Evolutionary conservation across 352 stramenopile genomes (phyloP).

Genomic region (Globisporangium recalcitrans): DNA sequence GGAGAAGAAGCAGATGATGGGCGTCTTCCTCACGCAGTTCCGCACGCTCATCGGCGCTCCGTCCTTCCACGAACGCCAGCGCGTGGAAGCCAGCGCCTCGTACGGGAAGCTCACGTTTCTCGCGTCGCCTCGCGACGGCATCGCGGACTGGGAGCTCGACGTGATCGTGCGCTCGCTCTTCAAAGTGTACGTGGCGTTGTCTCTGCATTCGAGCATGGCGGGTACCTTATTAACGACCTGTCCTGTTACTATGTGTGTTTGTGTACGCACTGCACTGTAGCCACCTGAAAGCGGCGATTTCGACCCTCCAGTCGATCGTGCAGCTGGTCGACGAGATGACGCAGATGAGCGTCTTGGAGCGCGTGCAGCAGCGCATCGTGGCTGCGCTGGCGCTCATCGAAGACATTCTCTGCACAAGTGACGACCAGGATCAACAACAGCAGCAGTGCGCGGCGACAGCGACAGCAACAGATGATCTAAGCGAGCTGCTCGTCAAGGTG

Average conservation of each 20-base stretch:
- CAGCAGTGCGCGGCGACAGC: slow-evolving; percentile 21
- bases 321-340: slow-evolving; percentile 63
- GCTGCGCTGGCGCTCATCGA: slow-evolving; percentile 47
- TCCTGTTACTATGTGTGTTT: no score
- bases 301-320: slow-evolving; percentile 69
- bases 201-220: not conserved
- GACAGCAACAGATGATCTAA: slow-evolving; percentile 22
- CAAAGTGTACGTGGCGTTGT: slow-evolving; percentile 22
- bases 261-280: no score
- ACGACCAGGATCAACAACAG: not conserved
- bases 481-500: slow-evolving; percentile 28
- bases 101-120: slow-evolving; percentile 34
- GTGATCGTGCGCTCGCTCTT: slow-evolving; percentile 42
- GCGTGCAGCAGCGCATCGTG: slow-evolving; percentile 52
- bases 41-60: slow-evolving; percentile 56
- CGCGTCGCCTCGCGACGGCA: slow-evolving; percentile 37
- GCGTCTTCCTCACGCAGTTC: slow-evolving; percentile 60
- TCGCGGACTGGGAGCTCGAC: slow-evolving; percentile 77
- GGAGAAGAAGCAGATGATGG: slow-evolving; percentile 56
- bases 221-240: not conserved
- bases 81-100: slow-evolving; percentile 13
- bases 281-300: slow-evolving; percentile 49
- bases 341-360: slow-evolving; percentile 65
- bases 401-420: slow-evolving; percentile 33
- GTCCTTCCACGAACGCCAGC: slow-evolving; percentile 42